phyloP scores from a whole-genome alignment of 768 basidiomycete genomes.

The Hypholoma fasciculare region DNA sequence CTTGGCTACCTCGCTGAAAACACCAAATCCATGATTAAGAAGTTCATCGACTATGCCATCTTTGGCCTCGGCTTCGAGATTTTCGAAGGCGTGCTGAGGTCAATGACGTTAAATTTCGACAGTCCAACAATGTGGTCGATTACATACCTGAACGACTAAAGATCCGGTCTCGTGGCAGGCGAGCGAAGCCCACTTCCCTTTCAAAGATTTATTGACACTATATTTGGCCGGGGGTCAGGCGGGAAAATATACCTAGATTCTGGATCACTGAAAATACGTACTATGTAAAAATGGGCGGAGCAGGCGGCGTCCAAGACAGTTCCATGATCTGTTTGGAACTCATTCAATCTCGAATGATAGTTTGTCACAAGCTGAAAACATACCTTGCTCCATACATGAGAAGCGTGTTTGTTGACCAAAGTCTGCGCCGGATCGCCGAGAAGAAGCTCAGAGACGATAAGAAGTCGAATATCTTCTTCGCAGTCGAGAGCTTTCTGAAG shows the following conservation, averaged over 20 bases:
- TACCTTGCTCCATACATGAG: slow-evolving; percentile 92
- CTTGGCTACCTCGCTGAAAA: slow-evolving; percentile 78
- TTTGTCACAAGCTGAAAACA: slow-evolving; percentile 2
- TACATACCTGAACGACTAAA: slow-evolving; percentile 78
- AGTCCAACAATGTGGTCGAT: background rate
- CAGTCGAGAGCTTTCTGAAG: slow-evolving; percentile 90
- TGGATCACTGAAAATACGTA: slow-evolving; percentile 34
- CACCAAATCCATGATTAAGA: slow-evolving; percentile 65
- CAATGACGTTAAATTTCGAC: background rate
- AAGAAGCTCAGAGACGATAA: slow-evolving; percentile 84
- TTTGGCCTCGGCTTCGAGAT: slow-evolving; percentile 80
- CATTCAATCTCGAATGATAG: background rate
- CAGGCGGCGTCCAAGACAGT: slow-evolving; percentile 82
- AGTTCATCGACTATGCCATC: slow-evolving; percentile 84
- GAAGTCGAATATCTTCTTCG: slow-evolving; percentile 80
- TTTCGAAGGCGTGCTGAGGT: slow-evolving; percentile 78
- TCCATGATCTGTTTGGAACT: slow-evolving; percentile 72
- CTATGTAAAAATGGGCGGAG: slow-evolving; percentile 88
- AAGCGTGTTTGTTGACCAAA: slow-evolving; percentile 87
- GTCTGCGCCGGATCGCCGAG: slow-evolving; percentile 85
- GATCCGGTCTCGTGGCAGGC: slow-evolving; percentile 92
- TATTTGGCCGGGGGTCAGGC: too few species aligned
- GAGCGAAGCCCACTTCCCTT: slow-evolving; percentile 86
- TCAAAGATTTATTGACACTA: slow-evolving; percentile 85
- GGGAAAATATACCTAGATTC: too few species aligned